Base-by-base conservation (phyloP, 2,329 filamentous ascomycete genomes). In the Decorospora gaudefroyi region DNA sequence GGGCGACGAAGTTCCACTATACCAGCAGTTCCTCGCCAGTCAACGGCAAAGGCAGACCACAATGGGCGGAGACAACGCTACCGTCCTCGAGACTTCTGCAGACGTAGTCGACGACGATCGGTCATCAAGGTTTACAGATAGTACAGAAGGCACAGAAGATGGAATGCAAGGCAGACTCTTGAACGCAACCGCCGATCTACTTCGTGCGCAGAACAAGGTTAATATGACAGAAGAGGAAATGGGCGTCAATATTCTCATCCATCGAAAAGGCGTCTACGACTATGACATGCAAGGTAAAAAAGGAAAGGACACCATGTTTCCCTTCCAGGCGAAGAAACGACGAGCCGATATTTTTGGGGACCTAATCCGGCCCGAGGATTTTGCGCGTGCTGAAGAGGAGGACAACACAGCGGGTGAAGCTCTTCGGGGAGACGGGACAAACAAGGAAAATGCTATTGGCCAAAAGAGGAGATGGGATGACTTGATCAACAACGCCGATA, bases 381-480 rank as follows among this genome's bases (percentile, higher is more conserved):
- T 92, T 65, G 79, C 96, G 1, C 83, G 91, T 45, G 92, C 91
- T 0, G 93, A 99, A 65, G 93, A 97, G 71, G 85, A 90, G 44
- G 90, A 95, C 56, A 83, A 86, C 45, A 78, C 82, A 12, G 86
- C 88, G 27, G 82, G 81, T 9, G 81, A 85, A 37, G 83, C 85
- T 34, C 74, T 82, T 43, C 76, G 76, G 23, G 71, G 74, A 13
- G 76, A 79, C 22, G 76, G 75, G 10, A 77, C 78, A 31, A 72
- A 72, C 57, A 69, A 71, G 43, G 70, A 74, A 44, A 67, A 72
- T 29, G 62, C 70, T 8, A 79, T 96, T 13, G 93, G 92, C 12
- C 91, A 92, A 74, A 99, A 99, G 73, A 83, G 93, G 49, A 95
- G 90, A 70, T 97, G 92, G 90, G 88, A 92, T 55, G 90, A 95